Evolutionary conservation across 495 filamentous ascomycete species (phyloP).

Genomic region (Daldinia vernicosa): DNA sequence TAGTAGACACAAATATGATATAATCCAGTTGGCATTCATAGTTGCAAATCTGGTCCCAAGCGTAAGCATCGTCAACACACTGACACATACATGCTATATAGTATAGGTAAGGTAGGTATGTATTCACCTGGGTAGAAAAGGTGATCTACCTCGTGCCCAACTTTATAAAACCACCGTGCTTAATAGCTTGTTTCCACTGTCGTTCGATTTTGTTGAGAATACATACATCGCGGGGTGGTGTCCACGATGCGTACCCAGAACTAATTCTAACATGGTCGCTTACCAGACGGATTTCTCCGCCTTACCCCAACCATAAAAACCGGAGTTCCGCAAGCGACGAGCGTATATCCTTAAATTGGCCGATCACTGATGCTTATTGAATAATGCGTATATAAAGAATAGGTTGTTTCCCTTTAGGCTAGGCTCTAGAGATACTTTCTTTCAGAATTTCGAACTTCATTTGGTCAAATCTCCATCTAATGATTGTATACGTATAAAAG

Average conservation of each 20-base stretch:
- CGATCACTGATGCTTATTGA: conserved; percentile 1
- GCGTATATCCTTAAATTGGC: conserved; percentile 3
- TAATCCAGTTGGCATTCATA: too few species aligned
- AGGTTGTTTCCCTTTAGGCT: background rate
- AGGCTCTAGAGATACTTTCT: background rate
- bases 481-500: background rate
- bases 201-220: background rate
- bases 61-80: too few species aligned
- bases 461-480: background rate
- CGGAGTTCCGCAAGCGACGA: conserved; percentile 27
- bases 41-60: too few species aligned
- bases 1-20: too few species aligned
- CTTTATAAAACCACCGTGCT: background rate
- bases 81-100: too few species aligned
- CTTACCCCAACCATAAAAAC: conserved; percentile 13
- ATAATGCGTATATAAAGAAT: conserved; percentile 5
- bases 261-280: background rate
- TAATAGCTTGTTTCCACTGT: background rate
- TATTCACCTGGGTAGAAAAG: too few species aligned
- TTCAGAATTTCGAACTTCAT: background rate
- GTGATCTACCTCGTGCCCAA: background rate
- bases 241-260: background rate
- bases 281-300: conserved; percentile 1
- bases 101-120: too few species aligned
- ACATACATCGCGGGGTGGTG: background rate